Base-by-base conservation (phyloP, 2,329 filamentous ascomycete genomes). In the Sarocladium strictum region DNA sequence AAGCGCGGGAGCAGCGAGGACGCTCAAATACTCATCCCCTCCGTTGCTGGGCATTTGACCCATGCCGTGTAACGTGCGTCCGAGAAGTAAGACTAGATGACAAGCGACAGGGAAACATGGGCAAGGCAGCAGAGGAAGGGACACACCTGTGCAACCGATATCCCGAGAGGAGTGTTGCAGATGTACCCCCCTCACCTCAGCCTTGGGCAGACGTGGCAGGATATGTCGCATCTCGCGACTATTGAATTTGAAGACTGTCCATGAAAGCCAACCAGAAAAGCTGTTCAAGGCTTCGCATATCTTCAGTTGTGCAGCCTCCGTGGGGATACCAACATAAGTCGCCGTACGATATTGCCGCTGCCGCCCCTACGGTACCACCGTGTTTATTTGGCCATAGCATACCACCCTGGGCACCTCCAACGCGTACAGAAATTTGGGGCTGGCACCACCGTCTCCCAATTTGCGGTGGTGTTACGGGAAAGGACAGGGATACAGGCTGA, bases 381-480 rank as follows among this genome's bases (percentile, higher is more conserved):
- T 51, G 47, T 51, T 51, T 51, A 35, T 35, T 33, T 51, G 47
- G 47, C 27, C 47, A 23, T 35, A 12, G 21, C 15, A 9, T 14
- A 29, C n/a, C 29, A 29, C 17, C 47, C 12, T 51, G 29, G n/a
- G 47, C 47, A 29, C 47, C 17, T 17, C n/a, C 23, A 33, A 33
- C 47, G 47, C 29, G 47, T n/a, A n/a, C n/a, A n/a, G 15, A 21
- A 14, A n/a, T 12, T n/a, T 4, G 26, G n/a, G 47, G 14, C 4
- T 12, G 47, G 4, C 6, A 9, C 9, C 11, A 35, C 7, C 4
- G n/a, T 32, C 27, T 9, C 12, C n/a, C n/a, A 3, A 29, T 12
- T 51, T 27, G 24, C n/a, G 47, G 47, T 21, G 47, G 47, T n/a
- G n/a, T n/a, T 35, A 27, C 27, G 47, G 47, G n/a, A 43, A 27